Evolutionary conservation across 2,329 filamentous ascomycete species (phyloP).

Genomic region (Hypoxylon sp.): DNA sequence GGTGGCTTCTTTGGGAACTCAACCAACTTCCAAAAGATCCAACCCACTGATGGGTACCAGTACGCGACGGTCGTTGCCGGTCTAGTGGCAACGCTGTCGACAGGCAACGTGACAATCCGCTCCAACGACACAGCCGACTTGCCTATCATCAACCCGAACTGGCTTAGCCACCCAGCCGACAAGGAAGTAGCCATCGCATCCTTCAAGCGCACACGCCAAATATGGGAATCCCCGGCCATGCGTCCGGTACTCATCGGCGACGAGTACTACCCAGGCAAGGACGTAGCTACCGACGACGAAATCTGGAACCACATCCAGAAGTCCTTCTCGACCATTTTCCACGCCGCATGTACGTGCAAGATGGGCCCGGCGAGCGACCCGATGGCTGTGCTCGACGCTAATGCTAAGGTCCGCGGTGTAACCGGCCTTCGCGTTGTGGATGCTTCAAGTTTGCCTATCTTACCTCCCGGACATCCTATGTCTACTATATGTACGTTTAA

Average conservation of each 20-base stretch:
- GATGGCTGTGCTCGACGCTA: slow-evolving; percentile 54
- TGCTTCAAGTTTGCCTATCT: slow-evolving; percentile 50
- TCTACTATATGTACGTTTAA: slow-evolving; percentile 4
- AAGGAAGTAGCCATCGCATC: slow-evolving; percentile 61
- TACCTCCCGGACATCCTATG: slow-evolving; percentile 42
- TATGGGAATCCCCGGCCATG: slow-evolving; percentile 44
- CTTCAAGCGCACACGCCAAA: slow-evolving; percentile 60
- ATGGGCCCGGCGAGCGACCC: slow-evolving; percentile 53
- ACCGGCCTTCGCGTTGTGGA: slow-evolving; percentile 54
- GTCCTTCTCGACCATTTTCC: slow-evolving; percentile 34
- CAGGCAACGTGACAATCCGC: slow-evolving; percentile 61
- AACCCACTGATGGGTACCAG: slow-evolving; percentile 50
- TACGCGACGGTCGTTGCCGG: slow-evolving; percentile 55
- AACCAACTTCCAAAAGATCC: slow-evolving; percentile 22
- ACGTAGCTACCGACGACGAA: slow-evolving; percentile 31
- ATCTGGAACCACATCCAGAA: slow-evolving; percentile 31
- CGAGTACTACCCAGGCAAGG: slow-evolving; percentile 24
- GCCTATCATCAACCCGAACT: slow-evolving; percentile 64
- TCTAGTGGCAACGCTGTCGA: slow-evolving; percentile 59
- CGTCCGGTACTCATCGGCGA: background rate
- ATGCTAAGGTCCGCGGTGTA: slow-evolving; percentile 53
- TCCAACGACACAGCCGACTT: slow-evolving; percentile 55
- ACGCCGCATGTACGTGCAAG: slow-evolving; percentile 42
- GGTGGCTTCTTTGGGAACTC: slow-evolving; percentile 32
- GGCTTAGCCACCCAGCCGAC: slow-evolving; percentile 61